phyloP scores from a whole-genome alignment of 2,329 filamentous ascomycete genomes.

The Arthrinium puccinioides region DNA sequence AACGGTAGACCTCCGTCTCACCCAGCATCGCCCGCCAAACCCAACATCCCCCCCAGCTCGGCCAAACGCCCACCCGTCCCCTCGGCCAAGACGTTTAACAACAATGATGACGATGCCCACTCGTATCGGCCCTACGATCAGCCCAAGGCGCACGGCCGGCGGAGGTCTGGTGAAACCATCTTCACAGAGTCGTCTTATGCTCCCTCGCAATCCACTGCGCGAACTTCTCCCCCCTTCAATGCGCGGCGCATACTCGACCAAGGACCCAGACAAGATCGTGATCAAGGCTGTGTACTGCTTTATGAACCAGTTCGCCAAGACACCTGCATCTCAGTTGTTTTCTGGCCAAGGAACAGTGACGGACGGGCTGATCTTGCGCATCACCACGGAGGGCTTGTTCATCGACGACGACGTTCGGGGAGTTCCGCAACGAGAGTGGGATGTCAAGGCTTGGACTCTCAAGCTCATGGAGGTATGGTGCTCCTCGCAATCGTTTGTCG shows the following conservation, averaged over 20 bases:
- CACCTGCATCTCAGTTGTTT: conserved; percentile 84
- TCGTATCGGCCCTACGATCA: conserved; percentile 75
- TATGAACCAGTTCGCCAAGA: conserved; percentile 80
- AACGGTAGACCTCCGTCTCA: conserved; percentile 45
- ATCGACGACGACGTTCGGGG: conserved; percentile 92
- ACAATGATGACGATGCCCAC: conserved; percentile 58
- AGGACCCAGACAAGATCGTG: conserved; percentile 91
- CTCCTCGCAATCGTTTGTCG: conserved; percentile 51
- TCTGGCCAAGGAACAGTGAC: conserved; percentile 80
- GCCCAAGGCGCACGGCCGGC: conserved; percentile 49
- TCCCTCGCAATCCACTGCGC: conserved; percentile 73
- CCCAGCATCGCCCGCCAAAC: conserved; percentile 20
- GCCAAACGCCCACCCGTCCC: conserved; percentile 17
- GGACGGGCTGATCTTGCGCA: conserved; percentile 84
- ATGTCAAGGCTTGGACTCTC: conserved; percentile 96
- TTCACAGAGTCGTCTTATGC: conserved; percentile 85
- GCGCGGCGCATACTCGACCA: conserved; percentile 73
- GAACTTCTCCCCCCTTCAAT: conserved; percentile 77
- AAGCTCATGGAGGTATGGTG: conserved; percentile 88
- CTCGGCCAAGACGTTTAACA: conserved; percentile 51
- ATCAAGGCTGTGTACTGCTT: conserved; percentile 91
- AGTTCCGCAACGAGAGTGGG: conserved; percentile 95
- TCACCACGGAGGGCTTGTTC: conserved; percentile 90
- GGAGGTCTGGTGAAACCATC: conserved; percentile 61
- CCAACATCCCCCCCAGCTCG: conserved; percentile 15